These are phyloP conservation scores for Whalleya microplaca DNA, from an alignment of 2,329 filamentous ascomycete species.

Conservation along the genomic window DNA sequence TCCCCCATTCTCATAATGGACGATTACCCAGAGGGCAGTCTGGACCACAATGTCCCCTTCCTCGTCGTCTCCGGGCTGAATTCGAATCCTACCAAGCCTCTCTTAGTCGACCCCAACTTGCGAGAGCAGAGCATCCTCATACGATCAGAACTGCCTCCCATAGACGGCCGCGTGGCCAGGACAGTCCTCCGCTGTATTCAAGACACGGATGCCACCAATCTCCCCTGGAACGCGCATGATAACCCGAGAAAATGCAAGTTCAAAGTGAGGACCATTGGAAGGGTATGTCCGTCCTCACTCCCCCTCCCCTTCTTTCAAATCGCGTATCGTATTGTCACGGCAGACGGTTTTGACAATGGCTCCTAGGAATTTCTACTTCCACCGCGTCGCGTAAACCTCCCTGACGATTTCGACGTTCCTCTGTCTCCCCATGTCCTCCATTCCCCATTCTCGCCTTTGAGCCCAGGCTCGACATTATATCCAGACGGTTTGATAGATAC, in stretches of 20 bases:
- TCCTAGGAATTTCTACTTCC: conserved; percentile 59
- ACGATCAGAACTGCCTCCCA: conserved; percentile 69
- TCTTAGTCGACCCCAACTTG: conserved; percentile 51
- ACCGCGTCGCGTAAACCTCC: conserved; percentile 58
- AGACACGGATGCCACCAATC: conserved; percentile 64
- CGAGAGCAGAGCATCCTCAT: conserved; percentile 64
- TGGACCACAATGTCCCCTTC: conserved; percentile 85
- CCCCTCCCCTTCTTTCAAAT: too few species aligned
- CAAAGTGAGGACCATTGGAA: conserved; percentile 73
- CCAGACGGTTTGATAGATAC: conserved; percentile 86
- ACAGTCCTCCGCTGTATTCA: conserved; percentile 69
- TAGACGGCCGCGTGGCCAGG: conserved; percentile 68
- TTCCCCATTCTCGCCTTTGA: conserved; percentile 89
- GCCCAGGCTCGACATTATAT: conserved; percentile 79
- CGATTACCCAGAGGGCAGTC: conserved; percentile 76
- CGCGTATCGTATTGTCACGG: neutral
- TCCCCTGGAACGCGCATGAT: conserved; percentile 69
- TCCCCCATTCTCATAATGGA: conserved; percentile 61
- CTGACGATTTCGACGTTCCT: conserved; percentile 53
- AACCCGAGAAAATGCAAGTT: conserved; percentile 61
- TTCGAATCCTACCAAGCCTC: conserved; percentile 45
- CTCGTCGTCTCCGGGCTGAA: conserved; percentile 79
- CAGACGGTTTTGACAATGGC: conserved; percentile 25
- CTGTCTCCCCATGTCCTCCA: conserved; percentile 66
- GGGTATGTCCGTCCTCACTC: conserved; percentile 63